Conservation (phyloP, 1,284 basidiomycete species). For the Sphaerobolus stellatus region DNA sequence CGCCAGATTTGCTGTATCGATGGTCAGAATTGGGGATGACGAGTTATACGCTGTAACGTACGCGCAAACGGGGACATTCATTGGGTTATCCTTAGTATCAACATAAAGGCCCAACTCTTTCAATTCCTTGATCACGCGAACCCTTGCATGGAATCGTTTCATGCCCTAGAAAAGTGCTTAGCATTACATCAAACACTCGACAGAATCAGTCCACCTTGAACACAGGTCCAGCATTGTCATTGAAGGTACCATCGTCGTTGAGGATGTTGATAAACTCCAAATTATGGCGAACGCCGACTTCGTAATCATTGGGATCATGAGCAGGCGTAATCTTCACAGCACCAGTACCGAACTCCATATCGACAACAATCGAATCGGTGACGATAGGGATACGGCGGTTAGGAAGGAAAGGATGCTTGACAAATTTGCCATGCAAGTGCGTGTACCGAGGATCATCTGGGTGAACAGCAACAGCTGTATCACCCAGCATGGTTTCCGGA, state of each 20-base stretch:
- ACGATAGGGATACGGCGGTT: constrained; percentile 88
- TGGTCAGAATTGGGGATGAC: not conserved
- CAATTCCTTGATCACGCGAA: constrained; percentile 80
- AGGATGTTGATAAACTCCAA: constrained; percentile 95
- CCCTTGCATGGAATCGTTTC: constrained; percentile 95
- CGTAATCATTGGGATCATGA: constrained; percentile 97
- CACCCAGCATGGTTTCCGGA: constrained; percentile 98
- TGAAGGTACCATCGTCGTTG: constrained; percentile 97
- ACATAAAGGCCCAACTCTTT: constrained; percentile 87
- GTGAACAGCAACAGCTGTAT: constrained; percentile 97
- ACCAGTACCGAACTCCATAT: constrained; percentile 97
- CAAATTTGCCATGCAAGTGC: constrained; percentile 95
- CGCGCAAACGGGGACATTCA: constrained; percentile 93
- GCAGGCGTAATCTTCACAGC: constrained; percentile 99
- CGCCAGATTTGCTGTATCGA: constrained; percentile 81
- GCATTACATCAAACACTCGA: not conserved
- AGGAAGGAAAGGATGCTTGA: constrained; percentile 83
- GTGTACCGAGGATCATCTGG: constrained; percentile 93
- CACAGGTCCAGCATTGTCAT: constrained; percentile 80
- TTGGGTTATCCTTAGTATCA: constrained; percentile 93
- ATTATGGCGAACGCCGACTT: constrained; percentile 87
- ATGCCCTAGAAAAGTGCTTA: constrained; percentile 62
- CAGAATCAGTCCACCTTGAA: constrained; percentile 56
- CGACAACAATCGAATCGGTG: constrained; percentile 81
- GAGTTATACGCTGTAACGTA: constrained; percentile 28